These are phyloP conservation scores for Apium graveolens DNA, from an alignment of 129 eudicot species.

Conservation along the genomic window DNA sequence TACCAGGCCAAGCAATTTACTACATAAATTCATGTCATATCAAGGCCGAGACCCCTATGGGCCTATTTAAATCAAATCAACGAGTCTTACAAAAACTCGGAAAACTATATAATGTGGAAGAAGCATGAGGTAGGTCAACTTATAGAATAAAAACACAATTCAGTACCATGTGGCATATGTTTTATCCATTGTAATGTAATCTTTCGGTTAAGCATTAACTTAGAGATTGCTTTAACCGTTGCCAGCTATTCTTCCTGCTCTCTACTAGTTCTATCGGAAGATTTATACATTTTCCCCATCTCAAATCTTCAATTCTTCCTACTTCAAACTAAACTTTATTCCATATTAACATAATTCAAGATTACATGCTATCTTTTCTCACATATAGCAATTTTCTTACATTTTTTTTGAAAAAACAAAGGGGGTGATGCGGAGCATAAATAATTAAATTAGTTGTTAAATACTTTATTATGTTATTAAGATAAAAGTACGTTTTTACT, in stretches of 20 bases:
- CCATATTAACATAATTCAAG: not conserved
- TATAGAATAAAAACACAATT: not conserved
- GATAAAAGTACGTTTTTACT: too few relatives aligned
- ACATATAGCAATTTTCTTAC: not conserved
- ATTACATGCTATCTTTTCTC: not conserved
- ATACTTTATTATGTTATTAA: too few relatives aligned
- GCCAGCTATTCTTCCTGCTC: not conserved
- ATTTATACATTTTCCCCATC: not conserved
- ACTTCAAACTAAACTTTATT: not conserved
- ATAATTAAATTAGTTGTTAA: too few relatives aligned
- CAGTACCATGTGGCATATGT: not conserved
- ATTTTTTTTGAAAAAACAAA: too few relatives aligned
- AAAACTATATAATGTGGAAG: not conserved
- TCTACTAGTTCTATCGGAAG: not conserved
- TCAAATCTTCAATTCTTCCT: not conserved
- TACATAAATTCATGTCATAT: not conserved
- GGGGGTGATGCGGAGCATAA: too few relatives aligned
- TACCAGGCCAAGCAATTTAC: not conserved
- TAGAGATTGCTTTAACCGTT: too few relatives aligned
- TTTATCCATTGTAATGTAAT: not conserved
- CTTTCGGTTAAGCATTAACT: too few relatives aligned
- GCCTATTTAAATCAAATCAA: not conserved
- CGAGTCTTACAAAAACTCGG: not conserved
- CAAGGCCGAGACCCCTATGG: not conserved
- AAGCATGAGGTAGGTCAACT: not conserved